Evolutionary conservation across 345 rosid species (phyloP).

Genomic region (Brassica cretica): DNA sequence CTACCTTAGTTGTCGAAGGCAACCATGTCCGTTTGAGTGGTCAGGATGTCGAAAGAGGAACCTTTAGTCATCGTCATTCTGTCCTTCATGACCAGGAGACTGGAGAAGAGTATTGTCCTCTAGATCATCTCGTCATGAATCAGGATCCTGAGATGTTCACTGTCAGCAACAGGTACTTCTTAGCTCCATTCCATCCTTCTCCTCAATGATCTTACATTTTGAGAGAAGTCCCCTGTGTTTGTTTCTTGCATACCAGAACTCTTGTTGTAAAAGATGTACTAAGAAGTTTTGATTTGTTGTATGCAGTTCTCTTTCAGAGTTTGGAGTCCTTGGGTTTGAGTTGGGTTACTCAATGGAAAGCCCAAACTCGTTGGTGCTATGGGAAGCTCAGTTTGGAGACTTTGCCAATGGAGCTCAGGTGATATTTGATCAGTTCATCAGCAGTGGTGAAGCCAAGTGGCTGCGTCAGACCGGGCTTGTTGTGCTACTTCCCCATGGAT

Average conservation of each 20-base stretch:
- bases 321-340: conserved; percentile 83
- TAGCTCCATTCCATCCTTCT: not conserved
- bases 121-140: conserved; percentile 65
- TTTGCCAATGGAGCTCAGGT: conserved; percentile 86
- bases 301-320: conserved; percentile 79
- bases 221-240: not conserved
- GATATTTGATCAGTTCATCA: conserved; percentile 75
- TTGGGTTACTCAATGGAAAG: conserved; percentile 88
- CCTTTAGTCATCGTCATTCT: conserved; percentile 79
- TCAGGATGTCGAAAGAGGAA: conserved; percentile 92
- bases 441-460: conserved; percentile 89
- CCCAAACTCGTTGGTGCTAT: conserved; percentile 71
- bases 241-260: not conserved
- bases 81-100: conserved; percentile 78
- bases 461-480: conserved; percentile 81
- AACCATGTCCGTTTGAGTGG: conserved; percentile 90
- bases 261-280: not conserved
- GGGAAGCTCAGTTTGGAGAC: conserved; percentile 94
- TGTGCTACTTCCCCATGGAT: conserved; percentile 76
- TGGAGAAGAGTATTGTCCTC: conserved; percentile 72
- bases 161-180: conserved; percentile 72
- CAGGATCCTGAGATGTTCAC: conserved; percentile 84
- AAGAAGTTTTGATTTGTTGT: conserved; percentile 18
- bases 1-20: conserved; percentile 80
- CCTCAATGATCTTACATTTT: not conserved